phyloP scores from a whole-genome alignment of 2,329 filamentous ascomycete genomes.

The Tothia fuscella region DNA sequence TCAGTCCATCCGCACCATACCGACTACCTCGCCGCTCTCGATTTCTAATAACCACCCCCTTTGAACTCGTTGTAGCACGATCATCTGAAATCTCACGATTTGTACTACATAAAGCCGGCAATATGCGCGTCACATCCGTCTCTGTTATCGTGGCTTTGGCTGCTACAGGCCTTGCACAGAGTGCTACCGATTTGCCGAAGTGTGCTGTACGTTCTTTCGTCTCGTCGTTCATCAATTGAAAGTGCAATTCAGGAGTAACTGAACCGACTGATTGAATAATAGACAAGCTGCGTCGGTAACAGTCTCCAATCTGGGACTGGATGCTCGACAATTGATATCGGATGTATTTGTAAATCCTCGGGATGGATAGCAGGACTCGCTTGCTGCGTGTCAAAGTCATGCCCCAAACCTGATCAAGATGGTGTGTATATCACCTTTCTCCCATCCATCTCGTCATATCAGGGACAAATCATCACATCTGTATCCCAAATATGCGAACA shows the following conservation, averaged over 20 bases:
- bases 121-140: conserved; percentile 18
- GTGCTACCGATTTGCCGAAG: conserved; percentile 15
- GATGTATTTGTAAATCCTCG: conserved; percentile 30
- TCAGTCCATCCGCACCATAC: too few species aligned
- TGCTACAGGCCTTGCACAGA: conserved; percentile 17
- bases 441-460: not conserved
- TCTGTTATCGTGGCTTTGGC: conserved; percentile 16
- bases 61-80: too few species aligned
- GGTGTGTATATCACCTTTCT: conserved; percentile 17
- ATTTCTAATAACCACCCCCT: too few species aligned
- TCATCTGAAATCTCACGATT: too few species aligned
- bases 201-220: too few species aligned
- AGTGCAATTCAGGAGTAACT: too few species aligned
- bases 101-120: too few species aligned
- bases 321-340: conserved; percentile 27
- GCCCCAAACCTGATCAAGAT: conserved; percentile 21
- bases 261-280: too few species aligned
- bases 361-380: conserved; percentile 25
- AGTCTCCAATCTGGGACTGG: conserved; percentile 20
- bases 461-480: not conserved
- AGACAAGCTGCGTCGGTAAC: conserved; percentile 23
- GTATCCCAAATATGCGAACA: too few species aligned
- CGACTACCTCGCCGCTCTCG: too few species aligned
- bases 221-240: too few species aligned
- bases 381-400: conserved; percentile 29